Conservation (phyloP, 768 basidiomycete genomes). For the Tephrocybe sp. region DNA sequence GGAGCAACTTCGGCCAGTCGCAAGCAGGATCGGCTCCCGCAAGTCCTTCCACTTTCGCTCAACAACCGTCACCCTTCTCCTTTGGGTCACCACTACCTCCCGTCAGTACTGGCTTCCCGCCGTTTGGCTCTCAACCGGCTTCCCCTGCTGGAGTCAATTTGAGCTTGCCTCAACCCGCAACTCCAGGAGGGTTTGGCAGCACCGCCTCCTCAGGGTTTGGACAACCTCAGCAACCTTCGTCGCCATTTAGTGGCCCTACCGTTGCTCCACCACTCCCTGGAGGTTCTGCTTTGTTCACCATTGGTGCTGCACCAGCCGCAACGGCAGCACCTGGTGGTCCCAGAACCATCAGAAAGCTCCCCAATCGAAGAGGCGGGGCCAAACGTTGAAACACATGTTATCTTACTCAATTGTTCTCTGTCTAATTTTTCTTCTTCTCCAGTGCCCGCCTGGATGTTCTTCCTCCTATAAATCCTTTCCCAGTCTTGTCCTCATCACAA, state of each 20-base stretch:
- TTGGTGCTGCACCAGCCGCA: slow-evolving; percentile 53
- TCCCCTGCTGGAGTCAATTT: slow-evolving; percentile 50
- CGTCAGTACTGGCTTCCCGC: slow-evolving; percentile 37
- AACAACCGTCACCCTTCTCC: slow-evolving; percentile 45
- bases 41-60: slow-evolving; percentile 60
- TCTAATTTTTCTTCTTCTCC: background rate
- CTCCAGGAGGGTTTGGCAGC: slow-evolving; percentile 41
- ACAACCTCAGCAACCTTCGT: slow-evolving; percentile 36
- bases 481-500: background rate
- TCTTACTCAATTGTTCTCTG: background rate
- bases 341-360: slow-evolving; percentile 56
- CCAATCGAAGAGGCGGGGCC: slow-evolving; percentile 41
- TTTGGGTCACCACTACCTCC: slow-evolving; percentile 44
- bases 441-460: background rate
- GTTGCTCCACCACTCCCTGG: slow-evolving; percentile 35
- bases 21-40: slow-evolving; percentile 48
- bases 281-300: slow-evolving; percentile 53
- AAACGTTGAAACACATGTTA: slow-evolving; percentile 30
- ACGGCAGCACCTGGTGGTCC: slow-evolving; percentile 26
- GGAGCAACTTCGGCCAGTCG: slow-evolving; percentile 44
- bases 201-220: slow-evolving; percentile 34
- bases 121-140: slow-evolving; percentile 59
- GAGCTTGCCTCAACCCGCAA: slow-evolving; percentile 36
- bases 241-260: slow-evolving; percentile 45
- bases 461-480: background rate